Evolutionary conservation across 306 rosid species (phyloP), one percentile per base, ranked within the genome.

Genomic region (Styphnolobium japonicum): DNA sequence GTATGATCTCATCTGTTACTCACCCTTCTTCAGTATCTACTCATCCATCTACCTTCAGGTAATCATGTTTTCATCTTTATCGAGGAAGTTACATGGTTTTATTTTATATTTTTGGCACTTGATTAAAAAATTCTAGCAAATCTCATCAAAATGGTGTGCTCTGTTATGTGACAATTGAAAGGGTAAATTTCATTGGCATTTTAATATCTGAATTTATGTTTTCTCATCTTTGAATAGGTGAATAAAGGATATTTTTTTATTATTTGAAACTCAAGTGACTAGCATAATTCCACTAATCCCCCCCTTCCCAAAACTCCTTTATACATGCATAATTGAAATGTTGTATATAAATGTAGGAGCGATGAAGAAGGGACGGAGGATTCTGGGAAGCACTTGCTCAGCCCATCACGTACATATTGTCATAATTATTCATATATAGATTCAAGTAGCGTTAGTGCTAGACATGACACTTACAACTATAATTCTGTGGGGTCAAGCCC

Each of bases 391-490:
- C 92, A 84, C 80, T 73, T 80, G 81, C 85, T 74, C 85, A 81
- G 94, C 86, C 94, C 88, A 74, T 86, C 89, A 18, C 88, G 88
- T 93, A 94, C 91, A 84, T 93, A 89, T 79, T 85, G 83, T 53
- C 92, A 87, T 63, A 81, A 86, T 83, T 76, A 81, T 88, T 85
- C 90, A 52, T 98, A 89, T 73, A 62, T 88, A 89, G 94, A 89
- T 81, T 89, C 92, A 57, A 72, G 81, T 95, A 95, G 92, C 85
- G 77, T 88, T 91, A 95, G 90, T 82, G 92, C 85, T 87, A 90
- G 94, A 83, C 82, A 84, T 69, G 92, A 88, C 81, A 84, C 75
- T 80, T 87, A 70, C 85, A 71, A 71, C 78, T 84, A 9, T 81
- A 81, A 67, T 82, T 90, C 90, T 55, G 83, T 52, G 80, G 98